These are phyloP conservation scores for Pulveroboletus frians DNA, from an alignment of 768 basidiomycete genomes.

Conservation along the genomic window DNA sequence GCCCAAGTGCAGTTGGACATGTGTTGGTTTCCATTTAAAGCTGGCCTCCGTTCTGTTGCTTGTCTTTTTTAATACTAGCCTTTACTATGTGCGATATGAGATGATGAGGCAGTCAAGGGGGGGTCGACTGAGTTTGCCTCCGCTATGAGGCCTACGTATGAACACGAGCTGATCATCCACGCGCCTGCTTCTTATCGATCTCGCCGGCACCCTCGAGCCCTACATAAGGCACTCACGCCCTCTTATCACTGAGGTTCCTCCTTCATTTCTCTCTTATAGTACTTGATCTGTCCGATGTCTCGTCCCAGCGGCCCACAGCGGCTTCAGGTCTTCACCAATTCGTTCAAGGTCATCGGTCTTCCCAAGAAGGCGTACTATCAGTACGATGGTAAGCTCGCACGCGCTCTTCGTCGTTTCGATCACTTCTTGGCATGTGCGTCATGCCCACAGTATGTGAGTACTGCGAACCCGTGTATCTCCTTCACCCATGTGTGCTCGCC, in stretches of 20 bases:
- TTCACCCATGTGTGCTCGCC: background rate
- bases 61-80: conserved; percentile 21
- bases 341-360: conserved; percentile 27
- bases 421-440: conserved; percentile 2
- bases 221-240: conserved; percentile 7
- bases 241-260: background rate
- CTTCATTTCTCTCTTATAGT: background rate
- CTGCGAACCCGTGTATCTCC: background rate
- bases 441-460: conserved; percentile 25
- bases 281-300: conserved; percentile 20
- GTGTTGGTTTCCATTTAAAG: conserved; percentile 26
- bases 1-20: conserved; percentile 22
- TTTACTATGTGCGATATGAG: background rate
- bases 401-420: conserved; percentile 5
- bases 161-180: conserved; percentile 1
- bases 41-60: conserved; percentile 20
- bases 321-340: conserved; percentile 31
- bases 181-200: conserved; percentile 23
- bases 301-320: conserved; percentile 10
- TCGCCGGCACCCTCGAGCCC: background rate
- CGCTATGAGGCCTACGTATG: background rate
- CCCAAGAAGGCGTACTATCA: conserved; percentile 27
- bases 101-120: background rate
- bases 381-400: conserved; percentile 29
- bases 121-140: background rate